Evolutionary conservation across 495 filamentous ascomycete species (phyloP).

Genomic region (Aspergillus mulundensis): DNA sequence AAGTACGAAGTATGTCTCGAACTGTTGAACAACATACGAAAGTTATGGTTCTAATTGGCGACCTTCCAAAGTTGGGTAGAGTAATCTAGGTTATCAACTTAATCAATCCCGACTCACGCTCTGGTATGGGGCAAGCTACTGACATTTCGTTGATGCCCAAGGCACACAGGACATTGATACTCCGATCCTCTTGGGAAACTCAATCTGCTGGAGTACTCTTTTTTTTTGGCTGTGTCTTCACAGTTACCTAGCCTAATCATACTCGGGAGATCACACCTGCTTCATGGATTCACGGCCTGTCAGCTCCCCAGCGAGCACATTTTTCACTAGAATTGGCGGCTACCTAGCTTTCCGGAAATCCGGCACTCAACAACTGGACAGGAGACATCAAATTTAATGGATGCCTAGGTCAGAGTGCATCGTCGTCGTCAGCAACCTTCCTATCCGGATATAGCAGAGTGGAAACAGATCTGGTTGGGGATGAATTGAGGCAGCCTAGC

Average conservation of each 20-base stretch:
- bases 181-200: no score
- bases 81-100: background rate
- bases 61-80: background rate
- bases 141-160: background rate
- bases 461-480: background rate
- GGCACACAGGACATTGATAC: background rate
- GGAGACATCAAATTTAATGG: no score
- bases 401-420: background rate
- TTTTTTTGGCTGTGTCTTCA: no score
- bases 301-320: no score
- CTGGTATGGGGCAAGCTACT: no score
- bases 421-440: background rate
- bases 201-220: no score
- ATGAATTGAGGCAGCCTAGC: constrained; percentile 7
- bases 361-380: background rate
- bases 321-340: background rate
- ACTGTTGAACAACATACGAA: background rate
- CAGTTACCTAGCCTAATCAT: no score
- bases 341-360: background rate
- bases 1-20: no score
- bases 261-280: no score
- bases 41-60: background rate
- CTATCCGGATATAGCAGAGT: background rate
- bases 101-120: background rate
- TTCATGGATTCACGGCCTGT: no score